Percentiles rank a stretch among this genome's conserved stretches.
Evolutionary conservation across 2,329 filamentous ascomycete genomes (phyloP).

Genomic region (Gyromitra esculenta): DNA sequence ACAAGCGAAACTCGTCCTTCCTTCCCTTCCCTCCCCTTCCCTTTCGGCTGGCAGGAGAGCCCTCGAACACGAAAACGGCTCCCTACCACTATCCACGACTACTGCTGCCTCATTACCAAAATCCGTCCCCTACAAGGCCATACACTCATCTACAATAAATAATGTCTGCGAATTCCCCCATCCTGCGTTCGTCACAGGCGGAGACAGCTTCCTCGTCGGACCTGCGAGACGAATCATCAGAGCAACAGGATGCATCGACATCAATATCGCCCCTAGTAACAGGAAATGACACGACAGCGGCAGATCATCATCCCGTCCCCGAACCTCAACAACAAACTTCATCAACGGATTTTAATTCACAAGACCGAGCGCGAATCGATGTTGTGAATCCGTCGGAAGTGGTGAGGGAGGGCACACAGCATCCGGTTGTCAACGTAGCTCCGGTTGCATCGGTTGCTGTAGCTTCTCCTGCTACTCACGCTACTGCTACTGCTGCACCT

Average conservation of each 20-base stretch:
- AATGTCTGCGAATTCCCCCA: constrained; percentile 43
- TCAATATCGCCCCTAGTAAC: constrained; percentile 37
- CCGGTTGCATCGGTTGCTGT: constrained; percentile 6
- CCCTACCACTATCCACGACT: constrained; percentile 19
- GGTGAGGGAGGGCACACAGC: constrained; percentile 7
- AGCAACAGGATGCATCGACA: constrained; percentile 33
- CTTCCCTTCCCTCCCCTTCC: constrained; percentile 14
- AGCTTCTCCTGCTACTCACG: constrained; percentile 9
- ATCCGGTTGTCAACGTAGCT: constrained; percentile 15
- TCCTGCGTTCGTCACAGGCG: constrained; percentile 25
- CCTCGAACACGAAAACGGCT: constrained; percentile 39
- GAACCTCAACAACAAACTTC: constrained; percentile 38
- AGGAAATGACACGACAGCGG: constrained; percentile 27
- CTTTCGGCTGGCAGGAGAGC: constrained; percentile 37
- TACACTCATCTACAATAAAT: constrained; percentile 26
- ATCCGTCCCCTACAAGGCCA: background rate
- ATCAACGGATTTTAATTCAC: background rate
- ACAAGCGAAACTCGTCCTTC: constrained; percentile 29
- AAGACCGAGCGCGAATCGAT: constrained; percentile 16
- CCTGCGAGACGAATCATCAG: constrained; percentile 25
- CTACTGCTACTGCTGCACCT: constrained; percentile 4
- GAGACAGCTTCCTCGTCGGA: constrained; percentile 27
- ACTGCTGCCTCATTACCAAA: constrained; percentile 18
- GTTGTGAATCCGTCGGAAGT: constrained; percentile 5
- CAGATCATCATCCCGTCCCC: constrained; percentile 15